These are phyloP conservation scores for Alloteropsis angusta DNA, from an alignment of 202 grass and related monocot species.

Conservation along the genomic window DNA sequence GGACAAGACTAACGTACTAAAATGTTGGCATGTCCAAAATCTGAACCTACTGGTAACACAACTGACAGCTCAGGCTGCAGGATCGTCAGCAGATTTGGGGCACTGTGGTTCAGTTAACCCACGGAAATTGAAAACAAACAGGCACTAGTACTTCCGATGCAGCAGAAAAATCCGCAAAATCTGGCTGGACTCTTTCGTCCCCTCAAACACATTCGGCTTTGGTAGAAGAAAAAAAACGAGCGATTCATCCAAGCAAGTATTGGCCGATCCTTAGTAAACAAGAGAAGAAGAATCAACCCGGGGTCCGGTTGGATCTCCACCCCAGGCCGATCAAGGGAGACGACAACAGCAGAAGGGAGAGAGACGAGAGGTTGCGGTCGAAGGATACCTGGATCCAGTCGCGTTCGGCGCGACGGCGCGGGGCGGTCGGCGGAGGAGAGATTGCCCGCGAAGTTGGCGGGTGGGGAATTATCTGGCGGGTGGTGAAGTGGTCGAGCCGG, in stretches of 20 bases:
- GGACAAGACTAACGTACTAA: background rate
- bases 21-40: background rate
- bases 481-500: background rate
- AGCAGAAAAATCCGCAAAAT: background rate
- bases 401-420: background rate
- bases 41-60: background rate
- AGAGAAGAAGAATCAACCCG: background rate
- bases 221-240: background rate
- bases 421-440: background rate
- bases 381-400: background rate
- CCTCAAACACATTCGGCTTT: background rate
- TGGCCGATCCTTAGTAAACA: background rate
- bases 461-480: background rate
- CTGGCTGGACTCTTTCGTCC: background rate
- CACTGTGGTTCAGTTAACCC: background rate
- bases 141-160: too few relatives aligned
- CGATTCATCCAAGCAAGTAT: background rate
- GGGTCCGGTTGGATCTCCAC: background rate
- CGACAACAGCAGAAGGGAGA: background rate
- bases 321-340: background rate
- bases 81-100: background rate
- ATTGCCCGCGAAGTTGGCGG: background rate
- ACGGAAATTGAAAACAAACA: background rate
- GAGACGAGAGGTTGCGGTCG: background rate
- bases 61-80: background rate